Evolutionary conservation across 2,329 filamentous ascomycete genomes (phyloP), one percentile per base, ranked within the genome.

Genomic region (Didymosphaeria variabile): DNA sequence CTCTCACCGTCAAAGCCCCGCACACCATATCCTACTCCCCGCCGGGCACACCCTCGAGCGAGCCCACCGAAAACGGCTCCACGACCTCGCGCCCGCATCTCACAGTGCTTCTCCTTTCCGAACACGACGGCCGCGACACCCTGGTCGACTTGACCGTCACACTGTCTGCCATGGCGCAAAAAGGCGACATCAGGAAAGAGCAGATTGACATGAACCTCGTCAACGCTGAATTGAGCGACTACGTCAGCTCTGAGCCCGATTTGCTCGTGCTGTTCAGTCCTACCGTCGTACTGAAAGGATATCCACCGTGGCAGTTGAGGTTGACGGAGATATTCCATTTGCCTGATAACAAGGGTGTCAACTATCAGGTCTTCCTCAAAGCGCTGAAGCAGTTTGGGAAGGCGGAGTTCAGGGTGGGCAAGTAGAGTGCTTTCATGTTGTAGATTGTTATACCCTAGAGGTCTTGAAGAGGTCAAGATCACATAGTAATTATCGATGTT

Each of bases 111-210:
- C 87, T 99, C 42, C 87, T 99, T 54, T 97, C 93, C 15, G 88
- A 89, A 40, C 91, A 94, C 58, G 95, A 99, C 71, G 94, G 95
- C 52, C 88, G 94, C 57, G 93, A 97, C 73, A 97, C 94, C 4
- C 87, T 99, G 64, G 94, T 99, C 44, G 95, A 99, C 78, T 86
- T 99, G 49, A 99, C 95, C 45, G 93, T 94, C 74, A 98, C 96
- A 0, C 84, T 99, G 23, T 88, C 94, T 6, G 92, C 97, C 74
- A 98, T 99, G 95, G 91, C 93, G 7, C 95, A 98, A 78, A 89
- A 90, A 68, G 89, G 89, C 60, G 97, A 97, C 79, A 85, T 99
- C 15, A 87, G 87, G 1, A 86, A 92, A 0, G 84, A 88, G 34
- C 94, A 99, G 75, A 94, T 99, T 72, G 93, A 89, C 59, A 85